Conservation (phyloP, 2,329 filamentous ascomycete genomes). For the Sporothrix phasma region DNA sequence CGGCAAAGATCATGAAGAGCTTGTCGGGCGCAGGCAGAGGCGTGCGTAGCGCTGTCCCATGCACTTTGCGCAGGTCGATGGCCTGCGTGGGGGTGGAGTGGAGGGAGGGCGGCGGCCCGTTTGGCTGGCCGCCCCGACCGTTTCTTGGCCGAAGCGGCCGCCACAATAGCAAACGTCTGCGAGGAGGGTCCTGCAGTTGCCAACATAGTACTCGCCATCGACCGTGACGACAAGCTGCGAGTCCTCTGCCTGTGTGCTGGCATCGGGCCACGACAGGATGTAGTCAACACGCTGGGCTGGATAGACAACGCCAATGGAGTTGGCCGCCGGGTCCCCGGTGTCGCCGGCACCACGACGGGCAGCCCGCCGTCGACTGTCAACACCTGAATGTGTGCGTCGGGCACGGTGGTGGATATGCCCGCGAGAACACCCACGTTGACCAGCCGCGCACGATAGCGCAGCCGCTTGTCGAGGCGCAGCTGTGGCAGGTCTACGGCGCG, state of each 20-base stretch:
- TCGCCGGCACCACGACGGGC: conserved; percentile 9
- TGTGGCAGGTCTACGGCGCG: conserved; percentile 18
- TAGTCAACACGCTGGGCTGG: conserved; percentile 21
- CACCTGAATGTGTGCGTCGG: conserved; percentile 17
- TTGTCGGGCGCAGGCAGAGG: conserved; percentile 15
- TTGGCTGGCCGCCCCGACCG: neutral
- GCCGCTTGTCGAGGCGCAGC: conserved; percentile 18
- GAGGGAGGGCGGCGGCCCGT: neutral
- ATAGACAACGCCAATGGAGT: conserved; percentile 19
- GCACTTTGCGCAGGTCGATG: conserved; percentile 14
- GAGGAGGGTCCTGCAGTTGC: conserved; percentile 6
- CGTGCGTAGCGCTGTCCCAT: conserved; percentile 5
- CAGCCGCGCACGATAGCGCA: conserved; percentile 20
- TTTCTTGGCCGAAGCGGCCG: neutral
- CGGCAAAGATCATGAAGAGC: conserved; percentile 19
- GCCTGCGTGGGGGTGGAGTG: neutral
- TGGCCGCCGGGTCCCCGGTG: neutral
- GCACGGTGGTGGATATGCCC: conserved; percentile 18
- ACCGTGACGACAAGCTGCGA: conserved; percentile 17
- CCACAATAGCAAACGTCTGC: neutral
- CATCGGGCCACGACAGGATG: conserved; percentile 18
- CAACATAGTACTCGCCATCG: conserved; percentile 21
- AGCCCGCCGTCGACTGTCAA: conserved; percentile 22
- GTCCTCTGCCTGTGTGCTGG: neutral
- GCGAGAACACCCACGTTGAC: conserved; percentile 22